These are phyloP conservation scores for Vitis hybrid DNA, from an alignment of 177 flowering plant species.

Conservation along the genomic window DNA sequence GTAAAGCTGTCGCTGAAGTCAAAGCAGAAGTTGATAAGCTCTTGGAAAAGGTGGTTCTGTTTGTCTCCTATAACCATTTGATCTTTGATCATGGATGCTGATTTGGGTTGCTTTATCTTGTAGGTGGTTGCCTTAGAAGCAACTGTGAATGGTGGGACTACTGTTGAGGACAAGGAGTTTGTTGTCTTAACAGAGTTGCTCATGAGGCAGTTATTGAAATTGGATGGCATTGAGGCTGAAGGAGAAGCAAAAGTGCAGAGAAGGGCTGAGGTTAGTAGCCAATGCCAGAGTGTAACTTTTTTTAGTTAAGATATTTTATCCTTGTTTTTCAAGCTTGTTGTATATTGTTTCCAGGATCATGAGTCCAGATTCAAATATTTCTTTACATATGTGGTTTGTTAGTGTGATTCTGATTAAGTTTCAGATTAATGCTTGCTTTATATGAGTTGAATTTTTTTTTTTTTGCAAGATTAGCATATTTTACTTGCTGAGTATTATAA, in stretches of 20 bases:
- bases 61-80: not conserved
- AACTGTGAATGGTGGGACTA: constrained; percentile 46
- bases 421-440: too few species aligned
- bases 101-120: constrained; percentile 3
- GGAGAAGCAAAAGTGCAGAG: constrained; percentile 79
- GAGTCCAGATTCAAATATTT: too few species aligned
- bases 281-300: not conserved
- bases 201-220: constrained; percentile 70
- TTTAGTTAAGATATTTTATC: too few species aligned
- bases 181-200: constrained; percentile 59
- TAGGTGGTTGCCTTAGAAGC: constrained; percentile 64
- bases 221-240: constrained; percentile 78
- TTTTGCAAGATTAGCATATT: too few species aligned
- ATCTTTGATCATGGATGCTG: not conserved
- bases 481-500: too few species aligned
- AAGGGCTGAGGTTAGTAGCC: constrained; percentile 61
- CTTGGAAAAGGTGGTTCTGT: constrained; percentile 51
- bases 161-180: constrained; percentile 65
- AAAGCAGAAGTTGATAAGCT: constrained; percentile 72
- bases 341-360: too few species aligned
- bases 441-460: too few species aligned
- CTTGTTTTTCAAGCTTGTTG: too few species aligned
- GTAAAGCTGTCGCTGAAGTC: constrained; percentile 54
- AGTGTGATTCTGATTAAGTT: too few species aligned
- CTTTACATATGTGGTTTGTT: too few species aligned